A percentile compares a stretch with the other conserved stretches of the same genome.
Evolutionary conservation across 2,329 filamentous ascomycete species (phyloP).

Genomic region (Cordyceps fumosorosea): DNA sequence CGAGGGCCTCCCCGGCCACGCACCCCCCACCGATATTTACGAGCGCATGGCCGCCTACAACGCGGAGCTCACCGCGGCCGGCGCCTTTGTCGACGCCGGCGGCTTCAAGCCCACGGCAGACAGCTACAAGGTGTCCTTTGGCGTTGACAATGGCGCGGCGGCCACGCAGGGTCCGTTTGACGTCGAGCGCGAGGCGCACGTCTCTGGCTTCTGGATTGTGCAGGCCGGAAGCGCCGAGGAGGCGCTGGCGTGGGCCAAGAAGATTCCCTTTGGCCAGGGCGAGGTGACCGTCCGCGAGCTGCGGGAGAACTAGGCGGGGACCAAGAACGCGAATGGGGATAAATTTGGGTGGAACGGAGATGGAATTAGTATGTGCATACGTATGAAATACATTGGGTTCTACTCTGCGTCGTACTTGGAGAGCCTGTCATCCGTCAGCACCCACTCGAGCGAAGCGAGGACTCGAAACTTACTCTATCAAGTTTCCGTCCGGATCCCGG

Average conservation of each 20-base stretch:
- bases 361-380: neutral
- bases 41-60: slow-evolving; percentile 21
- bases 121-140: slow-evolving; percentile 23
- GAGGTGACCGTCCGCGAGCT: slow-evolving; percentile 22
- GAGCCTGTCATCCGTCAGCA: slow-evolving; percentile 4
- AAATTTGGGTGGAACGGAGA: neutral
- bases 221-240: slow-evolving; percentile 23
- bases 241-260: slow-evolving; percentile 25
- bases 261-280: slow-evolving; percentile 22
- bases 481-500: slow-evolving; percentile 54
- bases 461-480: slow-evolving; percentile 48
- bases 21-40: slow-evolving; percentile 18
- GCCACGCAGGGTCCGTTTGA: slow-evolving; percentile 25
- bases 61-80: slow-evolving; percentile 18
- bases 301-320: slow-evolving; percentile 11
- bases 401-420: slow-evolving; percentile 11
- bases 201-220: slow-evolving; percentile 28
- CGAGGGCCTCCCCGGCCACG: slow-evolving; percentile 17
- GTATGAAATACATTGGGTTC: neutral
- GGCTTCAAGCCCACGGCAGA: slow-evolving; percentile 22
- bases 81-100: slow-evolving; percentile 22
- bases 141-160: slow-evolving; percentile 13
- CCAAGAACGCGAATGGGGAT: neutral
- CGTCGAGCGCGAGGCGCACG: slow-evolving; percentile 19
- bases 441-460: neutral